Percentiles rank a stretch among this genome's conserved stretches.
phyloP scores from a whole-genome alignment of 2,329 filamentous ascomycete genomes.

The Myriosclerotinia duriaeana region DNA sequence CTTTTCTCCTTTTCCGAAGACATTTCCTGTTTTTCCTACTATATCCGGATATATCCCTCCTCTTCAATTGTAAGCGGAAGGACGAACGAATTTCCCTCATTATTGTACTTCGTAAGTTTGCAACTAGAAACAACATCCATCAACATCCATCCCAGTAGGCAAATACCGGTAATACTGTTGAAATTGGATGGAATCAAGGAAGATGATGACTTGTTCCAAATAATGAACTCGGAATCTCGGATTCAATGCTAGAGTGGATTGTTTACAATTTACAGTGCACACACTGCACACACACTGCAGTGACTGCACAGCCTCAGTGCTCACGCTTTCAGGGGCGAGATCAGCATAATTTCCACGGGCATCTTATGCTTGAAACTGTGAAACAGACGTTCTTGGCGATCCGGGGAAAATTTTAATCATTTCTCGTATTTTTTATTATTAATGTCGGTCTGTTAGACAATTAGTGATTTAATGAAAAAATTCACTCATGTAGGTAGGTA shows the following conservation, averaged over 20 bases:
- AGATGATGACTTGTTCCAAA: too few relatives aligned
- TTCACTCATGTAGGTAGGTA: neutral
- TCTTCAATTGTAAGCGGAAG: neutral
- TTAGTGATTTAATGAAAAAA: neutral
- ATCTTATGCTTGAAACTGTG: neutral
- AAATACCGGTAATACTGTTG: too few relatives aligned
- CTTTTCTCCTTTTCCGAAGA: neutral
- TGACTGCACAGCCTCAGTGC: too few relatives aligned
- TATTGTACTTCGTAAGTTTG: neutral
- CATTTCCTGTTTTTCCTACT: neutral
- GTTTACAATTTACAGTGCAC: too few relatives aligned
- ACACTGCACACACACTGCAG: too few relatives aligned
- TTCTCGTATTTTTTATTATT: constrained; percentile 10
- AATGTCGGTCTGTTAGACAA: too few relatives aligned
- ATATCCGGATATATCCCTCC: neutral
- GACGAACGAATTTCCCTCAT: neutral
- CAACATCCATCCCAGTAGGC: too few relatives aligned
- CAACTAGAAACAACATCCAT: too few relatives aligned
- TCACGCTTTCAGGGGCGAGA: neutral
- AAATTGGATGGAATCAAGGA: too few relatives aligned
- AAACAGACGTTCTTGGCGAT: neutral
- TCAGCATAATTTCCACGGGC: neutral
- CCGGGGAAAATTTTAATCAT: neutral
- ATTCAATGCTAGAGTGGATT: too few relatives aligned
- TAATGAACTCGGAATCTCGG: too few relatives aligned